phyloP scores from a whole-genome alignment of 2,329 filamentous ascomycete species.

The Neoscytalidium dimidiatum region DNA sequence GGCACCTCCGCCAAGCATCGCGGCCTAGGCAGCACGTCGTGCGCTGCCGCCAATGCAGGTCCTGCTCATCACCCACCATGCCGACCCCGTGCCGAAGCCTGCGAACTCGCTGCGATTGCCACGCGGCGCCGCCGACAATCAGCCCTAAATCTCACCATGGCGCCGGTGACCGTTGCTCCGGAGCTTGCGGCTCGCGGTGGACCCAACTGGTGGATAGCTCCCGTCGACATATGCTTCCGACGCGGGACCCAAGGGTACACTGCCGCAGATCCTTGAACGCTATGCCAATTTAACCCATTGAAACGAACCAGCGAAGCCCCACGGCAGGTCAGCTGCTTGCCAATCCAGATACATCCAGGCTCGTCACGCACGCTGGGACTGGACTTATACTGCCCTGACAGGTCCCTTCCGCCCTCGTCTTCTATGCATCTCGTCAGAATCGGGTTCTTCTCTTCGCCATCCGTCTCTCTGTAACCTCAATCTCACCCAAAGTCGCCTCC shows the following conservation, averaged over 20 bases:
- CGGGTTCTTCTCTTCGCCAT: background rate
- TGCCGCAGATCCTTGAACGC: conserved; percentile 15
- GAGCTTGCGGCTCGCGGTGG: conserved; percentile 8
- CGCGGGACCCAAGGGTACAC: background rate
- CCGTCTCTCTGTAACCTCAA: background rate
- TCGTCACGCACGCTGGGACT: background rate
- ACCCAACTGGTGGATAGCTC: conserved; percentile 3
- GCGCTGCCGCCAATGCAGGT: conserved; percentile 1
- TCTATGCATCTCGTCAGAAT: conserved; percentile 12
- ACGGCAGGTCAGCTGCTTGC: conserved; percentile 15
- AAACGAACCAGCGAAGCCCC: conserved; percentile 12
- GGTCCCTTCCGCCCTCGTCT: conserved; percentile 5
- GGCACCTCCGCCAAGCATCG: conserved; percentile 15
- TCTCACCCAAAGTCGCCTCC: background rate
- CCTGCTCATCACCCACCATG: background rate
- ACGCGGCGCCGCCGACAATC: conserved; percentile 2
- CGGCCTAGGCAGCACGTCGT: conserved; percentile 6
- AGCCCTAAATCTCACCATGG: conserved; percentile 16
- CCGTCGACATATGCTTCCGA: conserved; percentile 3
- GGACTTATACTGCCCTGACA: background rate
- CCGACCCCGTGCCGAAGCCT: background rate
- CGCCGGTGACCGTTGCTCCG: conserved; percentile 1
- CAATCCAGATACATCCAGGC: conserved; percentile 10
- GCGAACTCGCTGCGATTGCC: background rate
- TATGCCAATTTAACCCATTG: conserved; percentile 12